phyloP scores from a whole-genome alignment of 306 rosid genomes.

The Lablab purpureus region DNA sequence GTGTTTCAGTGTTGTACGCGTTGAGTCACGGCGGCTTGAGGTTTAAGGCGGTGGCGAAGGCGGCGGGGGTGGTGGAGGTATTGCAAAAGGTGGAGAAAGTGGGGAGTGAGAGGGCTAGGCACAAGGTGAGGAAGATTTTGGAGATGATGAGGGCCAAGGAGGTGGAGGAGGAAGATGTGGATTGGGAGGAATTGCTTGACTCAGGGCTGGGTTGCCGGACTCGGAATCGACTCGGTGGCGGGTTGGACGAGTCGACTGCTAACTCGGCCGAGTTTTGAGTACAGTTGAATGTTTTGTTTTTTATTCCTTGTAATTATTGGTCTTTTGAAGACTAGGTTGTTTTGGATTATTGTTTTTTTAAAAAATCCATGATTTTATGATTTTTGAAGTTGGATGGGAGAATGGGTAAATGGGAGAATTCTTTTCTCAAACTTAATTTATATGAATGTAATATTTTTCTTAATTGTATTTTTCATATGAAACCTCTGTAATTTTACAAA shows the following conservation, averaged over 20 bases:
- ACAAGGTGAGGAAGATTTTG: conserved; percentile 65
- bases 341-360: neutral
- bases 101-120: conserved; percentile 58
- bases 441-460: neutral
- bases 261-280: conserved; percentile 67
- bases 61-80: conserved; percentile 58
- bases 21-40: conserved; percentile 83
- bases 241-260: conserved; percentile 39
- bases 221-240: conserved; percentile 32
- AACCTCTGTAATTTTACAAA: neutral
- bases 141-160: conserved; percentile 65
- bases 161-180: conserved; percentile 63
- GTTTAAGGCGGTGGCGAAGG: conserved; percentile 79
- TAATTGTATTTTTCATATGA: neutral
- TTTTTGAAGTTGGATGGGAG: conserved; percentile 32
- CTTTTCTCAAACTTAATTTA: neutral
- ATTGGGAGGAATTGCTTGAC: conserved; percentile 84
- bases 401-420: conserved; percentile 17
- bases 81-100: conserved; percentile 65
- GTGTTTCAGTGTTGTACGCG: conserved; percentile 63
- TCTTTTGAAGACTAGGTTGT: conserved; percentile 21
- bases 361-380: conserved; percentile 30
- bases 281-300: neutral
- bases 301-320: conserved; percentile 10
- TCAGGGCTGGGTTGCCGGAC: conserved; percentile 57